phyloP scores from a whole-genome alignment of 768 basidiomycete species.

The Fomitopsis serialis region DNA sequence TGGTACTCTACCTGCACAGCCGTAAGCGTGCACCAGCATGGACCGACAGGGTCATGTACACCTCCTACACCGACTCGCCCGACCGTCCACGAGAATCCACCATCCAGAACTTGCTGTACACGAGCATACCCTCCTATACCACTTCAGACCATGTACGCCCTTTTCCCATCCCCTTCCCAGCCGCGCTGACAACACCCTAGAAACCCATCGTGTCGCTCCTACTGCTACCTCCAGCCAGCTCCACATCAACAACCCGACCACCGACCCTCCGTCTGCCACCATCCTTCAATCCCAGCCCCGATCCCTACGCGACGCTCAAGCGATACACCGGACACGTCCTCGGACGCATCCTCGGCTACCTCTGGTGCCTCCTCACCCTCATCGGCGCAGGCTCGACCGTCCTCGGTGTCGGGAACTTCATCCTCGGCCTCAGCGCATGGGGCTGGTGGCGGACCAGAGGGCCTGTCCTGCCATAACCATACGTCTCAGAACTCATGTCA shows the following conservation, averaged over 20 bases:
- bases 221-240: constrained; percentile 43
- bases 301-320: constrained; percentile 50
- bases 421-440: constrained; percentile 63
- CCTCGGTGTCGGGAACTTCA: constrained; percentile 69
- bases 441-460: constrained; percentile 44
- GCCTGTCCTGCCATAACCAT: not conserved
- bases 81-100: constrained; percentile 43
- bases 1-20: constrained; percentile 28
- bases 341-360: constrained; percentile 71
- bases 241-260: constrained; percentile 19
- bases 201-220: constrained; percentile 85
- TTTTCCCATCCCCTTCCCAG: constrained; percentile 1
- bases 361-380: constrained; percentile 73
- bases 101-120: constrained; percentile 68
- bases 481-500: too few relatives aligned
- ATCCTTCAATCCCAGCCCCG: constrained; percentile 45
- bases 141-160: constrained; percentile 82
- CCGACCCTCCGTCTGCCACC: constrained; percentile 48
- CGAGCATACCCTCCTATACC: constrained; percentile 76
- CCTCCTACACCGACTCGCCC: constrained; percentile 65
- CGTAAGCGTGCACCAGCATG: constrained; percentile 77
- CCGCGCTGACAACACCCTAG: constrained; percentile 32
- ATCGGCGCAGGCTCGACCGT: constrained; percentile 71
- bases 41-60: constrained; percentile 90
- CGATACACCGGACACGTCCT: constrained; percentile 58